These are phyloP conservation scores for Oryza brachyantha DNA, from an alignment of 176 grass and related monocot genomes.

Conservation along the genomic window DNA sequence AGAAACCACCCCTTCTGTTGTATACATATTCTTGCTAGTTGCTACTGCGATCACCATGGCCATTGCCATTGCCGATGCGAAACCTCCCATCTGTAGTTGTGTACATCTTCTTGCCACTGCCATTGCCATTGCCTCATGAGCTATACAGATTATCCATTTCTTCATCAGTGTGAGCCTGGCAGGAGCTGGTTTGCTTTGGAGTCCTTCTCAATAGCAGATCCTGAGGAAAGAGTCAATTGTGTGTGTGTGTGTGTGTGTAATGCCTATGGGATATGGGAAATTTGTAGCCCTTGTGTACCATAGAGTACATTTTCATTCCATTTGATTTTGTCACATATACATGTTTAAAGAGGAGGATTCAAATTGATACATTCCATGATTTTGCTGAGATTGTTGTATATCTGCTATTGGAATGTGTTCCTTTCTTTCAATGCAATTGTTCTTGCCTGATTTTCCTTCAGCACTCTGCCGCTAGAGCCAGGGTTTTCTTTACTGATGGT, in stretches of 20 bases:
- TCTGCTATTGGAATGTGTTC: background rate
- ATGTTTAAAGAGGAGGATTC: slow-evolving; percentile 35
- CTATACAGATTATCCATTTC: background rate
- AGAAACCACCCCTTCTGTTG: no score
- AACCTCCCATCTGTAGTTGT: no score
- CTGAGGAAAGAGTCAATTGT: background rate
- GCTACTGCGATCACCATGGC: no score
- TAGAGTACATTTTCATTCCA: slow-evolving; percentile 33
- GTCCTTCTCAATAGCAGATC: slow-evolving; percentile 28
- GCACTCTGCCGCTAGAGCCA: no score
- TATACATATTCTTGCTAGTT: no score
- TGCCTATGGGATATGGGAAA: slow-evolving; percentile 8
- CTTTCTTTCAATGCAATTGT: background rate
- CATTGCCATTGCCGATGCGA: background rate
- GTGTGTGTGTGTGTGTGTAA: background rate
- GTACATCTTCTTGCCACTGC: background rate
- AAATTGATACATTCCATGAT: slow-evolving; percentile 5
- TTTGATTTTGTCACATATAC: slow-evolving; percentile 35
- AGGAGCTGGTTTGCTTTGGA: slow-evolving; percentile 18
- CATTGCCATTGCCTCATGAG: background rate
- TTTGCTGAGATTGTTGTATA: background rate
- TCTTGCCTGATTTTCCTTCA: background rate
- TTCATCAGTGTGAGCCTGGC: slow-evolving; percentile 3
- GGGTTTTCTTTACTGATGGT: no score
- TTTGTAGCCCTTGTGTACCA: slow-evolving; percentile 25